A percentile compares a stretch with the other conserved stretches of the same genome.
These are phyloP conservation scores for Fonsecaea monophora DNA, from an alignment of 2,329 filamentous ascomycete genomes.

Conservation along the genomic window DNA sequence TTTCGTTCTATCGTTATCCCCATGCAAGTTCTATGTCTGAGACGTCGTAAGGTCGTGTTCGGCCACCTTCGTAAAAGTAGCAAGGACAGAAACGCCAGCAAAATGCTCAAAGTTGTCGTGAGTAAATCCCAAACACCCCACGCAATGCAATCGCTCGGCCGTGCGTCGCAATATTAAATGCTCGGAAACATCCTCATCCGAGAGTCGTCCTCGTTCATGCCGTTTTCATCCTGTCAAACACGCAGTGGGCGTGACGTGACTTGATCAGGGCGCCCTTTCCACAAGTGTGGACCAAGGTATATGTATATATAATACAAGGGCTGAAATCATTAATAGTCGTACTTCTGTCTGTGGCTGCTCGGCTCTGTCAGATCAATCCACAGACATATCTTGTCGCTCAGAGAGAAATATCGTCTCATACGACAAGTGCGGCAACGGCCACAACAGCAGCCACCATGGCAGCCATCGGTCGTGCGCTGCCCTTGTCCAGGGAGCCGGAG, in stretches of 20 bases:
- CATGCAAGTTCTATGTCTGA: background rate
- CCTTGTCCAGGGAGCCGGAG: slow-evolving; percentile 17
- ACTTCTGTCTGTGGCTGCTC: background rate
- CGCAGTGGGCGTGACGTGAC: background rate
- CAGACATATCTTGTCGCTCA: background rate
- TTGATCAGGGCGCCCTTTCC: background rate
- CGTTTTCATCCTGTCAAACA: background rate
- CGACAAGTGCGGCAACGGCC: slow-evolving; percentile 17
- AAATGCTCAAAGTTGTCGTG: background rate
- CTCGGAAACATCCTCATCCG: background rate
- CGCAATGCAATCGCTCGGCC: background rate
- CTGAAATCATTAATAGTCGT: background rate
- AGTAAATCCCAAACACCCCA: background rate
- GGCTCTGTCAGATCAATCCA: background rate
- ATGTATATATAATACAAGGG: slow-evolving; percentile 1
- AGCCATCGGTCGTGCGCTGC: slow-evolving; percentile 8
- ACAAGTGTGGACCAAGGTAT: slow-evolving; percentile 1
- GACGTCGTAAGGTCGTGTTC: background rate
- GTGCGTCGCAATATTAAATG: background rate
- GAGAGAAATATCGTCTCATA: background rate
- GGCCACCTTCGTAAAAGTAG: background rate
- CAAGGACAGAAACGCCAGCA: background rate
- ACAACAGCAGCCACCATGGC: slow-evolving; percentile 17
- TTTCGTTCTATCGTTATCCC: background rate
- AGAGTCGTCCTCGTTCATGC: background rate